Evolutionary conservation across 2,329 filamentous ascomycete genomes (phyloP), one percentile per base, ranked within the genome.

Genomic region (Hawksworthiomyces lignivorus): DNA sequence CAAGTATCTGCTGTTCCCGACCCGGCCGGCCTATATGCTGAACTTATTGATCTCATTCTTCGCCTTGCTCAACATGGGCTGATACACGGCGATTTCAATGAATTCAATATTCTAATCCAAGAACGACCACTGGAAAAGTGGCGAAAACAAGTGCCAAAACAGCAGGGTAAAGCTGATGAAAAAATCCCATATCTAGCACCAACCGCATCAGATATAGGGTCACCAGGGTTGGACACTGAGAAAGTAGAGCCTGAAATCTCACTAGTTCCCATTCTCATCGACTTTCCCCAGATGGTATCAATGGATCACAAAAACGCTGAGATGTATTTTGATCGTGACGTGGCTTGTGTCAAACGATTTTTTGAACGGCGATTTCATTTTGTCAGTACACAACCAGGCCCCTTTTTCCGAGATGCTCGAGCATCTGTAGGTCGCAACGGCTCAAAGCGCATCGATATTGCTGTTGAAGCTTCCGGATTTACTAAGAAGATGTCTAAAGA

Each of bases 31-130:
- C 72, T 98, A 6, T 98, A 98, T 59, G 82, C 81, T n/a, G 87
- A 97, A 47, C 69, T 98, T 26, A 94, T 98, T 56, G 74, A 79
- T 31, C 76, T 96, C 53, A 87, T 98, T 43, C 69, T 98, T 32
- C 77, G 81, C 21, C 72, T 98, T 30, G 90, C 92, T 6, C 79
- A 79, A 48, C 80, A 89, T 52, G 92, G 92, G 7, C 69, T 98
- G 36, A 98, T 98, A 48, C 92, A 98, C 59, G 92, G 92, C 48
- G 92, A 98, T 60, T 98, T 94, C 69, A 98, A 98, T 68, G 94
- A 98, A 62, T 98, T 98, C 73, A 98, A 98, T 61, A 90, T 98
- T 50, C 69, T 98, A 26, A 81, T 98, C 59, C 87, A 92, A 58
- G 90, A 97, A 60, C 77, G 72, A 42, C n/a, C n/a, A n/a, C n/a